Evolutionary conservation across 495 filamentous ascomycete species (phyloP).

Genomic region (Cladorrhinum samala): DNA sequence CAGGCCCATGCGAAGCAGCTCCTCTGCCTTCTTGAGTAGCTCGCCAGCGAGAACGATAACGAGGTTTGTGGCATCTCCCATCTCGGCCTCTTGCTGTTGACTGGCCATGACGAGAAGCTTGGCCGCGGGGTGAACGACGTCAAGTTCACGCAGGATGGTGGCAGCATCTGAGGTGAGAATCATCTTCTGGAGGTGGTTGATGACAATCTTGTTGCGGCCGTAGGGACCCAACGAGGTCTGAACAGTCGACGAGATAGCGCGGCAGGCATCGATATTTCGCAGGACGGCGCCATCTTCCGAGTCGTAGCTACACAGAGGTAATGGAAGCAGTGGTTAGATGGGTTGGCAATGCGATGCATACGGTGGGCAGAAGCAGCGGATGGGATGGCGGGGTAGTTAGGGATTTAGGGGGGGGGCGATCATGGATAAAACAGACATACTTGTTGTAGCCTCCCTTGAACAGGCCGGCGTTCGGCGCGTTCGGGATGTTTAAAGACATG

Average conservation of each 20-base stretch:
- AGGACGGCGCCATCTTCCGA: slow-evolving; percentile 98
- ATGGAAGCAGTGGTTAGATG: slow-evolving; percentile 15
- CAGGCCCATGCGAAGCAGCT: slow-evolving; percentile 87
- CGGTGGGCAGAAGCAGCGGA: slow-evolving; percentile 2
- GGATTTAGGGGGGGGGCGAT: background rate
- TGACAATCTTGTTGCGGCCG: slow-evolving; percentile 99
- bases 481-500: slow-evolving; percentile 95
- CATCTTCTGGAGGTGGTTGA: slow-evolving; percentile 99
- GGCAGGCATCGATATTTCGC: slow-evolving; percentile 97
- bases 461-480: slow-evolving; percentile 82
- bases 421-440: slow-evolving; percentile 48
- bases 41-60: slow-evolving; percentile 96
- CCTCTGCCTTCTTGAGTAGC: slow-evolving; percentile 94
- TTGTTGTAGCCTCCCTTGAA: slow-evolving; percentile 97
- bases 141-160: slow-evolving; percentile 92
- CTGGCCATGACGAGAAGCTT: slow-evolving; percentile 99
- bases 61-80: slow-evolving; percentile 97
- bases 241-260: slow-evolving; percentile 90
- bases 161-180: slow-evolving; percentile 96
- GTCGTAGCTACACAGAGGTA: slow-evolving; percentile 63
- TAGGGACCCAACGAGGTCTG: slow-evolving; percentile 96
- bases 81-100: slow-evolving; percentile 98
- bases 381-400: slow-evolving; percentile 10
- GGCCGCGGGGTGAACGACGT: slow-evolving; percentile 96
- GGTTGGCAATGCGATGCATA: slow-evolving; percentile 18